These are phyloP conservation scores for Boletellus emodensis DNA, from an alignment of 768 basidiomycete species.

Conservation along the genomic window DNA sequence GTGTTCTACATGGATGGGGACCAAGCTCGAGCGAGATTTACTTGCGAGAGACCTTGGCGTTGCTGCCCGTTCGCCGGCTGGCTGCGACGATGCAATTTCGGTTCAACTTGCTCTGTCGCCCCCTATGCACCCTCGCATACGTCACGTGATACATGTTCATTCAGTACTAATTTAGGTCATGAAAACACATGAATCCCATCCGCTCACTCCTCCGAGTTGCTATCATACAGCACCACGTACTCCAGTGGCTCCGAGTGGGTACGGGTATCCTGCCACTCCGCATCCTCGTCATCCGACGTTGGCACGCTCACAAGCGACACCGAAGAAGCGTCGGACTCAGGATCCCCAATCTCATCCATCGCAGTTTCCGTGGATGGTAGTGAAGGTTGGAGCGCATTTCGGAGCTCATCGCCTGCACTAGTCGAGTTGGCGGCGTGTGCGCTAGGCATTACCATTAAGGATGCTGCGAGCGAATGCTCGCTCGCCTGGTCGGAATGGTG, in stretches of 20 bases:
- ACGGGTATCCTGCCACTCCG: slow-evolving; percentile 58
- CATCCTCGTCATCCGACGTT: slow-evolving; percentile 51
- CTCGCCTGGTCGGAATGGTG: slow-evolving; percentile 34
- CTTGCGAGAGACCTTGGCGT: not conserved
- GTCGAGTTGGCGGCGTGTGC: slow-evolving; percentile 23
- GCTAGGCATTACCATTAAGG: slow-evolving; percentile 63
- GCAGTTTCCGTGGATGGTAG: slow-evolving; percentile 27
- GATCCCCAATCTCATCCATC: slow-evolving; percentile 37
- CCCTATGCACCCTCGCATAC: slow-evolving; percentile 7
- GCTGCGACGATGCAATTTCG: not conserved
- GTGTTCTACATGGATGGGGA: slow-evolving; percentile 7
- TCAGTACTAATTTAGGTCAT: slow-evolving; percentile 4
- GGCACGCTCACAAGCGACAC: slow-evolving; percentile 60
- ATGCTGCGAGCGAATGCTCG: slow-evolving; percentile 58
- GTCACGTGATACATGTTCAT: slow-evolving; percentile 9
- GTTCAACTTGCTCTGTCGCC: not conserved
- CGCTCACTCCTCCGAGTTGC: slow-evolving; percentile 47
- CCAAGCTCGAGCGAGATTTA: not conserved
- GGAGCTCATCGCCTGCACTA: slow-evolving; percentile 3
- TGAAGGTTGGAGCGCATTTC: slow-evolving; percentile 9
- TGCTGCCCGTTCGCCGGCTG: not conserved
- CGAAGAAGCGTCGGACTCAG: slow-evolving; percentile 42
- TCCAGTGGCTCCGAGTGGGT: slow-evolving; percentile 44
- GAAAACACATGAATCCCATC: not conserved
- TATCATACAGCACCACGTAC: slow-evolving; percentile 73